Percentiles rank a stretch among this genome's conserved stretches.
These are phyloP conservation scores for Cyberlindnera maritima DNA, from an alignment of 805 yeast genomes.

Conservation along the genomic window DNA sequence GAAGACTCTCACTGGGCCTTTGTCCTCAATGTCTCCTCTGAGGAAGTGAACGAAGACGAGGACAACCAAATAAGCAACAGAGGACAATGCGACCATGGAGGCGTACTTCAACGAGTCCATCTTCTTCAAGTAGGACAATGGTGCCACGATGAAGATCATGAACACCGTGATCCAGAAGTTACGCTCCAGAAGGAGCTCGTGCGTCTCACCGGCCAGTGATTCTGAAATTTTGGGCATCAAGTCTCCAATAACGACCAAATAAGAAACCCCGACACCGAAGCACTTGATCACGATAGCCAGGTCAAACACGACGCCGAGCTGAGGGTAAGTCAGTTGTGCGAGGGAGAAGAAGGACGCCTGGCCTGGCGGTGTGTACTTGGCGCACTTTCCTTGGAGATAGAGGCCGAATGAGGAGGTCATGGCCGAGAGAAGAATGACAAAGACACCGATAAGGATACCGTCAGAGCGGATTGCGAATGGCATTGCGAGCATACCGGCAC, in stretches of 20 bases:
- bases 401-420: conserved; percentile 66
- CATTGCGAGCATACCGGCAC: conserved; percentile 71
- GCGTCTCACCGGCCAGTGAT: conserved; percentile 22
- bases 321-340: conserved; percentile 59
- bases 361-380: conserved; percentile 48
- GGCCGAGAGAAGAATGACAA: conserved; percentile 61
- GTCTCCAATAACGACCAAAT: conserved; percentile 69
- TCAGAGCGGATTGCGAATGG: conserved; percentile 69
- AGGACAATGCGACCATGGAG: conserved; percentile 74
- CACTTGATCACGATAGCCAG: conserved; percentile 69
- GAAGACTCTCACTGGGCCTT: conserved; percentile 49
- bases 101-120: conserved; percentile 85
- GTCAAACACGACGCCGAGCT: conserved; percentile 59
- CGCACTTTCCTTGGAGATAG: conserved; percentile 56
- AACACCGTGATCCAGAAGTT: conserved; percentile 61
- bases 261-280: conserved; percentile 68
- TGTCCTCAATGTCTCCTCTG: conserved; percentile 50
- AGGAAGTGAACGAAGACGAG: conserved; percentile 73
- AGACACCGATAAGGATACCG: conserved; percentile 58
- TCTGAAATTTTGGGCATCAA: conserved; percentile 58
- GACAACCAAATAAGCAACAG: conserved; percentile 74
- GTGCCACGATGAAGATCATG: conserved; percentile 42
- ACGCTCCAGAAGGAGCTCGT: conserved; percentile 36
- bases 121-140: conserved; percentile 67
- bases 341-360: conserved; percentile 66